phyloP scores from a whole-genome alignment of 2,329 filamentous ascomycete genomes.

The Stenocarpella maydis region DNA sequence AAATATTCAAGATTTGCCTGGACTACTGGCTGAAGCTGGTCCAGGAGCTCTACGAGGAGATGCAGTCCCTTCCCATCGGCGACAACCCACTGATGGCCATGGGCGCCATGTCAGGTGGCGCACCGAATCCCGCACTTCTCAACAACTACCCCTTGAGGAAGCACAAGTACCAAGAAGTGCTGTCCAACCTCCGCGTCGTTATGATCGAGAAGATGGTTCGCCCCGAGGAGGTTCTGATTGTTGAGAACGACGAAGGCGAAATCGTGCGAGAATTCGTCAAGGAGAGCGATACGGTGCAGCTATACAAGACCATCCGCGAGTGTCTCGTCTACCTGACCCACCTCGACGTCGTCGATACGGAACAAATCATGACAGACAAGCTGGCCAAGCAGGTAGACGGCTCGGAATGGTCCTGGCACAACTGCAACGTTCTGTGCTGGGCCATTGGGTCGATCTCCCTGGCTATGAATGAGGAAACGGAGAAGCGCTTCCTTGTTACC shows the following conservation, averaged over 20 bases:
- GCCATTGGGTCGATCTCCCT: slow-evolving; percentile 98
- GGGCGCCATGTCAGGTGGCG: slow-evolving; percentile 77
- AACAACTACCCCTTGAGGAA: slow-evolving; percentile 93
- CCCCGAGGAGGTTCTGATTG: slow-evolving; percentile 96
- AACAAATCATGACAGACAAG: slow-evolving; percentile 99
- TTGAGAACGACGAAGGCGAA: slow-evolving; percentile 99
- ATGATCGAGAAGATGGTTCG: slow-evolving; percentile 99
- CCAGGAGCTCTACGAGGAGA: slow-evolving; percentile 97
- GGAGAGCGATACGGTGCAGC: slow-evolving; percentile 97
- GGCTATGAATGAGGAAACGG: slow-evolving; percentile 99
- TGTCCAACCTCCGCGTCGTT: slow-evolving; percentile 92
- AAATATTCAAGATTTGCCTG: slow-evolving; percentile 99
- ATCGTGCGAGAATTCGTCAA: slow-evolving; percentile 99
- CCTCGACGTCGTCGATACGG: slow-evolving; percentile 95
- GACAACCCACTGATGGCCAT: slow-evolving; percentile 91
- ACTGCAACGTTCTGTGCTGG: slow-evolving; percentile 99
- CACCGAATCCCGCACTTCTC: slow-evolving; percentile 83
- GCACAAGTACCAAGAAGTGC: slow-evolving; percentile 95
- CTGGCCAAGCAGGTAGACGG: slow-evolving; percentile 94
- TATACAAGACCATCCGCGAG: slow-evolving; percentile 98
- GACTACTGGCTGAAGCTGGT: slow-evolving; percentile 99
- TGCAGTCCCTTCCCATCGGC: slow-evolving; percentile 93
- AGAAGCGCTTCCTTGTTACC: slow-evolving; percentile 97
- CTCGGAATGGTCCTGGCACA: slow-evolving; percentile 98
- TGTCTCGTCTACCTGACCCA: slow-evolving; percentile 97